These are phyloP conservation scores for Xerocomellus amylosporus DNA, from an alignment of 768 basidiomycete genomes.

Conservation along the genomic window DNA sequence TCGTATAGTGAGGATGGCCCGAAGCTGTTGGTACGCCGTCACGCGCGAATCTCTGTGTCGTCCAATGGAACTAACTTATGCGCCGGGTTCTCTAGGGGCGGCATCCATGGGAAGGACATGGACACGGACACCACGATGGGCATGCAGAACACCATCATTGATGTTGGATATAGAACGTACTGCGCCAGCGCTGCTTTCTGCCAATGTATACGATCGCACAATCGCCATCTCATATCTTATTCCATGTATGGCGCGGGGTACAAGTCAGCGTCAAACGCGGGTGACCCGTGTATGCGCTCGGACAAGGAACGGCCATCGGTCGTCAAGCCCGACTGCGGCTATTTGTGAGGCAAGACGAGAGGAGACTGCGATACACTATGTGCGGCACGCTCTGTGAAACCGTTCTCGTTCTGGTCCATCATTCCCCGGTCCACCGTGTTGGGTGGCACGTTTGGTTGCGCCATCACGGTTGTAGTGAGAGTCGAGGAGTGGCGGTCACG, in stretches of 20 bases:
- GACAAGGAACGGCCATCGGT: not conserved
- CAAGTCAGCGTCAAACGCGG: not conserved
- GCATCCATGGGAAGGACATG: conserved; percentile 67
- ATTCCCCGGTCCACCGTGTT: too few species aligned
- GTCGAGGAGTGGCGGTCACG: too few species aligned
- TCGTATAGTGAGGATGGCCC: conserved; percentile 66
- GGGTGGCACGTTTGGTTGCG: too few species aligned
- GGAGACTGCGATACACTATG: not conserved
- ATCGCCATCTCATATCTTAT: not conserved
- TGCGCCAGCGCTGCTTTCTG: not conserved
- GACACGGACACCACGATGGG: conserved; percentile 41
- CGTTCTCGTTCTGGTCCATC: not conserved
- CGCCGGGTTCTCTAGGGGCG: conserved; percentile 41
- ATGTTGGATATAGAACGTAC: conserved; percentile 18
- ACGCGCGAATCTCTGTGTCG: not conserved
- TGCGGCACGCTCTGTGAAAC: not conserved
- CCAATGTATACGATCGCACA: conserved; percentile 11
- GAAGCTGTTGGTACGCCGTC: conserved; percentile 58
- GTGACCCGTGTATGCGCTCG: not conserved
- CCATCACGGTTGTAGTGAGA: too few species aligned
- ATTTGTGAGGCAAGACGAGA: not conserved
- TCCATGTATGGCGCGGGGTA: not conserved
- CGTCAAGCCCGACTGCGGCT: too few species aligned
- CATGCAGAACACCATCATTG: conserved; percentile 42
- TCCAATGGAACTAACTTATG: not conserved